These are phyloP conservation scores for Boletus subparvulus DNA, from an alignment of 768 basidiomycete species.

Conservation along the genomic window DNA sequence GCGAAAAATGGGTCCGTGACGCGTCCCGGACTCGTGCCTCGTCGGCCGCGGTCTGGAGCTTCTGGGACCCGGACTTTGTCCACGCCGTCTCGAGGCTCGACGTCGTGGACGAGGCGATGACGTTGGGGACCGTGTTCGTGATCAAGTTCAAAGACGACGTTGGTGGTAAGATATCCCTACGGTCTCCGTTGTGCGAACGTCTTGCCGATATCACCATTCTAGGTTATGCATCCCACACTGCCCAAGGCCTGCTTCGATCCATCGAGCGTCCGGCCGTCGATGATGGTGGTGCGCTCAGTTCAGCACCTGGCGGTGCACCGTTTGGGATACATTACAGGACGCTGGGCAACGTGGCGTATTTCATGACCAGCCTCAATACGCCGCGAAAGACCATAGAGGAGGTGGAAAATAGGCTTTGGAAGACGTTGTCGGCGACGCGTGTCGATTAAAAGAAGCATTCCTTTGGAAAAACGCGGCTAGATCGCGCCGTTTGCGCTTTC, in stretches of 20 bases:
- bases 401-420: conserved; percentile 64
- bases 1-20: conserved; percentile 51
- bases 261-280: conserved; percentile 40
- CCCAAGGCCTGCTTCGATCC: conserved; percentile 56
- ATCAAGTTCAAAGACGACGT: conserved; percentile 64
- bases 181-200: neutral
- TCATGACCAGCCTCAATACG: conserved; percentile 88
- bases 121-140: conserved; percentile 81
- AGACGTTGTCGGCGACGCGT: conserved; percentile 20
- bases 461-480: neutral
- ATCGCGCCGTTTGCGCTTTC: neutral
- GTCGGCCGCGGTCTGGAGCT: conserved; percentile 63
- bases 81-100: conserved; percentile 52
- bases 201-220: neutral
- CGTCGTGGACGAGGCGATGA: conserved; percentile 74
- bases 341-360: conserved; percentile 88
- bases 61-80: conserved; percentile 82
- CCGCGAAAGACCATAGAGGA: conserved; percentile 48
- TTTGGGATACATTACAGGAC: conserved; percentile 84
- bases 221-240: conserved; percentile 65
- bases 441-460: neutral
- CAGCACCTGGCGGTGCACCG: conserved; percentile 52
- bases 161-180: conserved; percentile 44
- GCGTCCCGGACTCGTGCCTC: neutral
- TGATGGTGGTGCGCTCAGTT: conserved; percentile 29